Percentiles rank a stretch among this genome's conserved stretches.
These are phyloP conservation scores for Danielozyma ontarioensis DNA, from an alignment of 805 yeast species.

Conservation along the genomic window DNA sequence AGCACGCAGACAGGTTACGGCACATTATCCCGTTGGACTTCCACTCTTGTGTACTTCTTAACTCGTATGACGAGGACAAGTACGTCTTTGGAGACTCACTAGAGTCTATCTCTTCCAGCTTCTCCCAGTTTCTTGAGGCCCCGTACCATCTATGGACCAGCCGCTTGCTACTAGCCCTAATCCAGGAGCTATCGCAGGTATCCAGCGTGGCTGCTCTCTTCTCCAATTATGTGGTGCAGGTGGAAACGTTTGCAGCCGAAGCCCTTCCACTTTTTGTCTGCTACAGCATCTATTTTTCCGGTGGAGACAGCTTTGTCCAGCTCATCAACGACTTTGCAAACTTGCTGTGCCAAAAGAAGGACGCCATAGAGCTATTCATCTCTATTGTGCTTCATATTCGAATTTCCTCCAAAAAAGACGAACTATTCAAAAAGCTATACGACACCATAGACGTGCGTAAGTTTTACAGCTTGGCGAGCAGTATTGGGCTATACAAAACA, in stretches of 20 bases:
- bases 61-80: slow-evolving; percentile 16
- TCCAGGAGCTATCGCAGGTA: slow-evolving; percentile 23
- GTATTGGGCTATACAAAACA: slow-evolving; percentile 31
- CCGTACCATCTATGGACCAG: slow-evolving; percentile 32
- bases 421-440: slow-evolving; percentile 23
- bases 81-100: slow-evolving; percentile 9
- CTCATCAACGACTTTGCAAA: slow-evolving; percentile 8
- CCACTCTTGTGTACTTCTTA: slow-evolving; percentile 27
- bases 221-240: slow-evolving; percentile 21
- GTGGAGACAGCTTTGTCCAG: neutral
- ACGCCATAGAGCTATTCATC: slow-evolving; percentile 13
- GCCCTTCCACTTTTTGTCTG: slow-evolving; percentile 23
- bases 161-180: slow-evolving; percentile 23
- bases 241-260: slow-evolving; percentile 13
- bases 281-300: slow-evolving; percentile 11
- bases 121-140: too few species aligned
- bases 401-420: slow-evolving; percentile 30
- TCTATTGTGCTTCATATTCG: slow-evolving; percentile 29
- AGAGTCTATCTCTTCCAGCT: slow-evolving; percentile 6
- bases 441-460: slow-evolving; percentile 19
- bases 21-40: slow-evolving; percentile 28
- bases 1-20: slow-evolving; percentile 6
- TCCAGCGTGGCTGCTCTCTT: slow-evolving; percentile 28
- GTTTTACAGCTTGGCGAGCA: slow-evolving; percentile 27
- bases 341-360: slow-evolving; percentile 2